These are phyloP conservation scores for Colletotrichum eremochloae DNA, from an alignment of 2,329 filamentous ascomycete genomes.

Conservation along the genomic window DNA sequence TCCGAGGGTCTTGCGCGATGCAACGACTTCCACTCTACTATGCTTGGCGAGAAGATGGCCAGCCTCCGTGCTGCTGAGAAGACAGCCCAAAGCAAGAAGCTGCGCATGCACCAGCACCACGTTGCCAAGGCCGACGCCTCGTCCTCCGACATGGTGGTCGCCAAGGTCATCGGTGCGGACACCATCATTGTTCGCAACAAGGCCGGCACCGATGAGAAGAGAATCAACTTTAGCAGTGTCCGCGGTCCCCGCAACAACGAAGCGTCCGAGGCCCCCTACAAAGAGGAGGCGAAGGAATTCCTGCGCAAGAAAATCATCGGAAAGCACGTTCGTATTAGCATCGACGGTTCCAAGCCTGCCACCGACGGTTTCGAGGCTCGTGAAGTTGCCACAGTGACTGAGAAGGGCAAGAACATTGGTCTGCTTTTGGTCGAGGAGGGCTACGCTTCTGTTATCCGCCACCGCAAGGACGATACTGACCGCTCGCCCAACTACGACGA, in stretches of 20 bases:
- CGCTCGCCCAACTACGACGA: constrained; percentile 95
- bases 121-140: constrained; percentile 76
- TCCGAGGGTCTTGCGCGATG: constrained; percentile 91
- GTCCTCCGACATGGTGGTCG: constrained; percentile 81
- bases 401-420: constrained; percentile 89
- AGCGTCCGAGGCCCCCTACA: constrained; percentile 87
- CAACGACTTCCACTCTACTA: constrained; percentile 94
- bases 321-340: constrained; percentile 90
- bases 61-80: constrained; percentile 88
- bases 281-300: constrained; percentile 96
- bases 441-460: constrained; percentile 93
- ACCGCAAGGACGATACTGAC: constrained; percentile 94
- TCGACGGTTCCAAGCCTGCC: constrained; percentile 92
- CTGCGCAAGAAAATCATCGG: constrained; percentile 93
- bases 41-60: constrained; percentile 91
- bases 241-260: constrained; percentile 93
- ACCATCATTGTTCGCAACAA: constrained; percentile 90
- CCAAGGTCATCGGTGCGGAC: constrained; percentile 88
- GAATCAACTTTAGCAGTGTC: constrained; percentile 92
- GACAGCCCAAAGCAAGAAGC: constrained; percentile 80
- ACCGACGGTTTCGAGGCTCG: constrained; percentile 93
- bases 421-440: constrained; percentile 90
- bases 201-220: constrained; percentile 83
- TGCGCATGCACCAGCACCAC: constrained; percentile 85
- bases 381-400: constrained; percentile 89